These are phyloP conservation scores for Botrytis aclada DNA, from an alignment of 2,329 filamentous ascomycete genomes.

Conservation along the genomic window DNA sequence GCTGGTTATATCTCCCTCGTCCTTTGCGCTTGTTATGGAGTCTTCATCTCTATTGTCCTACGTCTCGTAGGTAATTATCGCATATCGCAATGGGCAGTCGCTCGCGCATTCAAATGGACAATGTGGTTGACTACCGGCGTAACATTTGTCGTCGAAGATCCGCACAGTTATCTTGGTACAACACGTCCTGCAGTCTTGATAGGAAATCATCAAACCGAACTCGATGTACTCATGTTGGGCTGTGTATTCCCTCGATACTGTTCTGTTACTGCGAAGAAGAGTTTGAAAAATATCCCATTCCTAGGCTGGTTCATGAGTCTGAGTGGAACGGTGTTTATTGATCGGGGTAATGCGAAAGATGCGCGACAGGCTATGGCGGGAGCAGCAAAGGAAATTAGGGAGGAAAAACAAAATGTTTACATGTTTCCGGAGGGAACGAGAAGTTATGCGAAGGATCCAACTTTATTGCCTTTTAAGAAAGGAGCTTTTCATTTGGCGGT, in stretches of 20 bases:
- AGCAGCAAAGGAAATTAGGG: conserved; percentile 75
- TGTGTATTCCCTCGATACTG: conserved; percentile 86
- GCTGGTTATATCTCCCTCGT: conserved; percentile 63
- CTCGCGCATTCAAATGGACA: conserved; percentile 71
- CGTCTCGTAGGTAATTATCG: conserved; percentile 68
- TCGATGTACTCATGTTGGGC: conserved; percentile 91
- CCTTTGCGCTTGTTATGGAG: conserved; percentile 67
- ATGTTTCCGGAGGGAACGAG: conserved; percentile 92
- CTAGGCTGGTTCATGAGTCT: conserved; percentile 93
- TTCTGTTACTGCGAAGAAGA: conserved; percentile 88
- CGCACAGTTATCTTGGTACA: conserved; percentile 51
- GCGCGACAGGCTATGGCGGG: conserved; percentile 82
- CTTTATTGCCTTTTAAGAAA: conserved; percentile 95
- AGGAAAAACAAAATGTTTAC: conserved; percentile 71
- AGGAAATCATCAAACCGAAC: conserved; percentile 93
- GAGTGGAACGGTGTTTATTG: conserved; percentile 90
- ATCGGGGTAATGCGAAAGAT: conserved; percentile 78
- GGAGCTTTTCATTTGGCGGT: conserved; percentile 95
- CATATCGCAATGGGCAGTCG: conserved; percentile 82
- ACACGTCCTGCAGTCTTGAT: conserved; percentile 84
- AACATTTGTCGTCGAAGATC: conserved; percentile 70
- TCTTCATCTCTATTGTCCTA: conserved; percentile 68
- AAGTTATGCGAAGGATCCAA: conserved; percentile 79
- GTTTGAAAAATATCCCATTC: conserved; percentile 74
- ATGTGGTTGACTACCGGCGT: conserved; percentile 77